phyloP scores from a whole-genome alignment of 352 stramenopile species.

The Peronospora tabacina region DNA sequence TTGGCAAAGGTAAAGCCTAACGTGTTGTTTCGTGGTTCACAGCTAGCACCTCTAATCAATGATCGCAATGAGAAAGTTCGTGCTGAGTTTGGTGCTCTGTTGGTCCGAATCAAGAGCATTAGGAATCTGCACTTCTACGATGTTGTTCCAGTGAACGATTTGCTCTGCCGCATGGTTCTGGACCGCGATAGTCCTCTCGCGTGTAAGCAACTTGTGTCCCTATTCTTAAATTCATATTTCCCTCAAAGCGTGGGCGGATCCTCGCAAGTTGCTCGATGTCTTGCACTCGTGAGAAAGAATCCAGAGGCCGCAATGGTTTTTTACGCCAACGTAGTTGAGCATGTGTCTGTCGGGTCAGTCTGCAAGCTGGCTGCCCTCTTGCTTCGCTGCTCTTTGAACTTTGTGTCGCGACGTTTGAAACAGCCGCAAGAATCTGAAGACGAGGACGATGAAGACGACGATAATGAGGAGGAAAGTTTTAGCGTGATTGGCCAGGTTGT shows the following conservation, averaged over 20 bases:
- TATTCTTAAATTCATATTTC: slow-evolving; percentile 87
- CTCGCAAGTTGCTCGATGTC: slow-evolving; percentile 72
- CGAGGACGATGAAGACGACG: slow-evolving; percentile 54
- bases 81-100: slow-evolving; percentile 61
- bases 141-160: slow-evolving; percentile 66
- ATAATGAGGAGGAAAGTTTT: slow-evolving; percentile 61
- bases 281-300: slow-evolving; percentile 76
- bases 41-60: slow-evolving; percentile 77
- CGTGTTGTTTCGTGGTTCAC: slow-evolving; percentile 4
- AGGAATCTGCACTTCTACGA: slow-evolving; percentile 85
- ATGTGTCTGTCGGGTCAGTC: slow-evolving; percentile 69
- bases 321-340: slow-evolving; percentile 66
- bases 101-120: slow-evolving; percentile 85
- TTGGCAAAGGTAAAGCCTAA: slow-evolving; percentile 2
- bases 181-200: slow-evolving; percentile 49
- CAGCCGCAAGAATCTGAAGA: slow-evolving; percentile 25
- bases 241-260: slow-evolving; percentile 71
- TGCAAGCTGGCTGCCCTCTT: slow-evolving; percentile 75
- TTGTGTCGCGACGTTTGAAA: slow-evolving; percentile 60
- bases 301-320: slow-evolving; percentile 77
- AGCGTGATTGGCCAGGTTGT: slow-evolving; percentile 63
- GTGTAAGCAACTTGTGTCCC: slow-evolving; percentile 66
- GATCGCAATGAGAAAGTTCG: slow-evolving; percentile 80
- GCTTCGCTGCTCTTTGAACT: slow-evolving; percentile 69
- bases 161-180: slow-evolving; percentile 65